A percentile compares a stretch with the other conserved stretches of the same genome.
These are phyloP conservation scores for Astrothelium macrocarpum DNA, from an alignment of 495 filamentous ascomycete genomes.

Conservation along the genomic window DNA sequence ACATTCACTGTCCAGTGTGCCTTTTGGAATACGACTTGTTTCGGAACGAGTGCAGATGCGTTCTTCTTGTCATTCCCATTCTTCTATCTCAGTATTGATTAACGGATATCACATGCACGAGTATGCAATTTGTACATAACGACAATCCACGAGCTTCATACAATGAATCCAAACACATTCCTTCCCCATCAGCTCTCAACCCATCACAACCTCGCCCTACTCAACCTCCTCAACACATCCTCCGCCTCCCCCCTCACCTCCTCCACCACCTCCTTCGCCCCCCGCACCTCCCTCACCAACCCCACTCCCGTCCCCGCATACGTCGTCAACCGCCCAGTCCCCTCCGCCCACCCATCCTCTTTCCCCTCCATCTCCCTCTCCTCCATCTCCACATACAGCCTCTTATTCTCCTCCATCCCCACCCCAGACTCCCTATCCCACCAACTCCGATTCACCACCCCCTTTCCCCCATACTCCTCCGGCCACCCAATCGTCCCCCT, in stretches of 20 bases:
- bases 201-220: slow-evolving; percentile 1
- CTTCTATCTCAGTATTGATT: not conserved
- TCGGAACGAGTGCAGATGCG: not conserved
- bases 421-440: slow-evolving; percentile 47
- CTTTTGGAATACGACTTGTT: not conserved
- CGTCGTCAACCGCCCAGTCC: slow-evolving; percentile 55
- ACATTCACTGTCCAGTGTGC: not conserved
- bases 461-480: slow-evolving; percentile 49
- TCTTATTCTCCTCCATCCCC: slow-evolving; percentile 48
- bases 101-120: too few species aligned
- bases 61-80: not conserved
- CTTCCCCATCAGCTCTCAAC: not conserved
- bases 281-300: slow-evolving; percentile 38
- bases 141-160: not conserved
- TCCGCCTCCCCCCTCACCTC: slow-evolving; percentile 29
- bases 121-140: not conserved
- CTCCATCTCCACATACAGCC: slow-evolving; percentile 46
- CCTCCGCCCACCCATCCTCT: slow-evolving; percentile 11
- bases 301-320: slow-evolving; percentile 54
- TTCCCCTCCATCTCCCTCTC: slow-evolving; percentile 54
- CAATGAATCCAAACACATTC: not conserved
- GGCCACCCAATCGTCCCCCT: slow-evolving; percentile 64
- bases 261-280: slow-evolving; percentile 38
- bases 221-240: slow-evolving; percentile 16
- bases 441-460: slow-evolving; percentile 53